phyloP scores from a whole-genome alignment of 2,329 filamentous ascomycete species.

The Calycina herbarum region DNA sequence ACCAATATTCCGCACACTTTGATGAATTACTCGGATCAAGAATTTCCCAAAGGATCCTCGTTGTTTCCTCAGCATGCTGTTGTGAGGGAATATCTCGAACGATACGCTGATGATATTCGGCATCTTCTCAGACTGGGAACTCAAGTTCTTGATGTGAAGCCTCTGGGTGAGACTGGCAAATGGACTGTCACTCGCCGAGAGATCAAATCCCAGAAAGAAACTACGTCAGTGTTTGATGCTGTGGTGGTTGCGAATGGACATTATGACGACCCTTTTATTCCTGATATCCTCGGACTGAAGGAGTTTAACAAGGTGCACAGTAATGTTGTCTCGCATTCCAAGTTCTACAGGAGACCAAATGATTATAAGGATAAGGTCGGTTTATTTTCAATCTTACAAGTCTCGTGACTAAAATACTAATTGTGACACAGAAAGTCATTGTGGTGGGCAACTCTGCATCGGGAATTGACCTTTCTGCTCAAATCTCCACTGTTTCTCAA shows the following conservation, averaged over 20 bases:
- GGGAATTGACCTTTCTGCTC: slow-evolving; percentile 3
- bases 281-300: not conserved
- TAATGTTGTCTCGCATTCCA: slow-evolving; percentile 1
- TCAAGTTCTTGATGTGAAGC: slow-evolving; percentile 4
- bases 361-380: slow-evolving; percentile 3
- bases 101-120: not conserved
- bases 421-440: not conserved
- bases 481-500: slow-evolving; percentile 4
- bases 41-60: slow-evolving; percentile 5
- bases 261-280: slow-evolving; percentile 6
- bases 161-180: not conserved
- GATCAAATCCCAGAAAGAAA: not conserved
- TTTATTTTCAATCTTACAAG: not conserved
- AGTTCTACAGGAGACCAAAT: not conserved
- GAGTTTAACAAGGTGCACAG: not conserved
- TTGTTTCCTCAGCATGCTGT: slow-evolving; percentile 5
- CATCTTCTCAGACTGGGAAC: slow-evolving; percentile 1
- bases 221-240: slow-evolving; percentile 1
- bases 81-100: slow-evolving; percentile 1
- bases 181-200: not conserved
- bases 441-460: slow-evolving; percentile 6
- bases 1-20: slow-evolving; percentile 4
- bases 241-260: slow-evolving; percentile 4
- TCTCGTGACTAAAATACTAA: not conserved
- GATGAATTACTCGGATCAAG: slow-evolving; percentile 5